Evolutionary conservation across 2,329 filamentous ascomycete species (phyloP), one percentile per base, ranked within the genome.

Genomic region (Diplodia sapinea): DNA sequence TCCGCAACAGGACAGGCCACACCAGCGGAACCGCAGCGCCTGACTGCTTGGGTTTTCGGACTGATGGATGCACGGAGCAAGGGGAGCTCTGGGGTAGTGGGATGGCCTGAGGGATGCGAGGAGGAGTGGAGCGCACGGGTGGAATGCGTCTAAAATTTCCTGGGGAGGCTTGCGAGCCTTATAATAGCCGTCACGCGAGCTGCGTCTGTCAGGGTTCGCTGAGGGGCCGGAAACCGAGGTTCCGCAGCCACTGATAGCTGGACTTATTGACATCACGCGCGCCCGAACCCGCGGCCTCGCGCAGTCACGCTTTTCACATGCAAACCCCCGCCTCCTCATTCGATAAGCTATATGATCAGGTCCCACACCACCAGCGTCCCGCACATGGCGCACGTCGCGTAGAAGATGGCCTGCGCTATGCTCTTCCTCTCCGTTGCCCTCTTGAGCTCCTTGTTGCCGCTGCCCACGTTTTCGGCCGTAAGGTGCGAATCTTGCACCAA

Each of bases 371-470:
- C 77, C 59, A 84, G 75, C 52, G 80, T 80, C 36, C 75, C 72
- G 73, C 82, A 83, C 64, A 84, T 82, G 2, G 73, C 78, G 65
- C 76, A 79, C 15, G 82, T 84, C 11, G 77, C 78, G 70, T 76
- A 85, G 69, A 83, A 85, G 13, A 84, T 76, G 71, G 81, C 80
- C 69, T 80, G 79, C 52, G 84, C 84, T 7, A 79, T 85, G 68
- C 82, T 85, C 66, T 75, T 79, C 55, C 83, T 81, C 76, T 87
- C 82, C 68, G 80, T 88, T 33, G 94, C 95, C 75, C 90, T 89
- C 81, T 95, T 95, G 64, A 99, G 83, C 82, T 98, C 90, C 80
- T 91, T 91, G 81, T 99, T 99, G 20, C 94, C 95, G 68, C 89
- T 89, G 15, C 91, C 91, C 62, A 99, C 88, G 75, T 98, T 97